Evolutionary conservation across 176 grass and related monocot genomes (phyloP).

Genomic region (Rhynchospora breviuscula): DNA sequence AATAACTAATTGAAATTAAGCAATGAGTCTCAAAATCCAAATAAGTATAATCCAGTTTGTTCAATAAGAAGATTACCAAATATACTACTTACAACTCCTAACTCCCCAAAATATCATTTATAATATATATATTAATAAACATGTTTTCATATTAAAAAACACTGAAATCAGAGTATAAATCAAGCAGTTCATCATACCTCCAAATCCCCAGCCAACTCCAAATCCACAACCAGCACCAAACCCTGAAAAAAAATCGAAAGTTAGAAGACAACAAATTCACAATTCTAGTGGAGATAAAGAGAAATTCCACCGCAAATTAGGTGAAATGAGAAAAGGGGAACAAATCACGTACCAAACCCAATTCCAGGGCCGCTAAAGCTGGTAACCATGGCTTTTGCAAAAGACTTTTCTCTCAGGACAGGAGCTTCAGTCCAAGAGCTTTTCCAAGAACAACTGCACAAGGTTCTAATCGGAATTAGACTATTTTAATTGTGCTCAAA

Average conservation of each 20-base stretch:
- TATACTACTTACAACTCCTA: neutral
- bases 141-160: too few species aligned
- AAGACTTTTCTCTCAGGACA: too few species aligned
- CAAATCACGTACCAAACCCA: constrained; percentile 43
- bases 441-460: too few species aligned
- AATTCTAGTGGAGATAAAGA: neutral
- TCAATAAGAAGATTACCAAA: neutral
- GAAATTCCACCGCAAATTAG: neutral
- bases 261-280: constrained; percentile 17
- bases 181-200: constrained; percentile 35
- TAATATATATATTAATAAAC: too few species aligned
- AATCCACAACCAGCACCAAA: constrained; percentile 86
- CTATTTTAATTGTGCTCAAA: too few species aligned
- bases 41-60: neutral
- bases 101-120: neutral
- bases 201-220: constrained; percentile 95
- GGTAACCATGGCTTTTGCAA: constrained; percentile 39
- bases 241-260: constrained; percentile 35
- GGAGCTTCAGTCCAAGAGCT: too few species aligned
- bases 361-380: constrained; percentile 64
- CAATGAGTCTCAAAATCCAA: neutral
- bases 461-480: too few species aligned
- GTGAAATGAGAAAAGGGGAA: neutral
- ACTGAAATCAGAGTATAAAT: neutral
- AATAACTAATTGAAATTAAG: neutral